A percentile compares a stretch with the other conserved stretches of the same genome.
Evolutionary conservation across 2,329 filamentous ascomycete genomes (phyloP).

Genomic region (Trichoderma polysporum): DNA sequence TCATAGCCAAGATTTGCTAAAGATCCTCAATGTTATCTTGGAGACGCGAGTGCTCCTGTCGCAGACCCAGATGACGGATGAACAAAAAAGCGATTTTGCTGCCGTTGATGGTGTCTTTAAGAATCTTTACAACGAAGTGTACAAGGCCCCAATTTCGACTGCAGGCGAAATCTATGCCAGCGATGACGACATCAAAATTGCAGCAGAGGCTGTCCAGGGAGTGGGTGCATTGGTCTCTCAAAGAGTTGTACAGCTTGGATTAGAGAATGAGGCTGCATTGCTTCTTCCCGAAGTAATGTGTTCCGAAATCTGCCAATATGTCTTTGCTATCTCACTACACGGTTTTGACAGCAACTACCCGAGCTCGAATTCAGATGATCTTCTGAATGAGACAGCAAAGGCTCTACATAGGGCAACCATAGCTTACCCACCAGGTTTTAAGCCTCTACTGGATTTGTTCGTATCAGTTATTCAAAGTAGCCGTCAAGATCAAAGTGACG

Average conservation of each 20-base stretch:
- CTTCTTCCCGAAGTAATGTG: constrained; percentile 39
- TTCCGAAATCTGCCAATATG: constrained; percentile 39
- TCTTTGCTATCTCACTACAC: constrained; percentile 34
- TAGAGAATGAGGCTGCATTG: constrained; percentile 23
- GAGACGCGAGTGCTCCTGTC: constrained; percentile 45
- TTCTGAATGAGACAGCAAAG: constrained; percentile 43
- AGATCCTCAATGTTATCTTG: constrained; percentile 52
- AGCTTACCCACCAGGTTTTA: constrained; percentile 39
- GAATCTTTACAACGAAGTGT: constrained; percentile 45
- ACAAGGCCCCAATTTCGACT: constrained; percentile 38
- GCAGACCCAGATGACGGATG: constrained; percentile 33
- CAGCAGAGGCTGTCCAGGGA: constrained; percentile 47
- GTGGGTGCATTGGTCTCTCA: constrained; percentile 48
- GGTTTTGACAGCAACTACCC: constrained; percentile 26
- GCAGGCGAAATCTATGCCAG: constrained; percentile 31
- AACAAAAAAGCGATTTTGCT: constrained; percentile 40
- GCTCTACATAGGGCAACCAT: constrained; percentile 42
- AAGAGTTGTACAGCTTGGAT: constrained; percentile 19
- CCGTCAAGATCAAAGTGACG: constrained; percentile 24
- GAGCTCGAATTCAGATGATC: constrained; percentile 33
- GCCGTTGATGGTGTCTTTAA: constrained; percentile 40
- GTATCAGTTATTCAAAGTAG: constrained; percentile 30
- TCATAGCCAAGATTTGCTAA: constrained; percentile 53
- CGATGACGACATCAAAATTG: constrained; percentile 42
- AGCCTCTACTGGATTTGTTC: constrained; percentile 33